Base-by-base conservation (phyloP, 331 rosid species). In the Acacia pycnantha region DNA sequence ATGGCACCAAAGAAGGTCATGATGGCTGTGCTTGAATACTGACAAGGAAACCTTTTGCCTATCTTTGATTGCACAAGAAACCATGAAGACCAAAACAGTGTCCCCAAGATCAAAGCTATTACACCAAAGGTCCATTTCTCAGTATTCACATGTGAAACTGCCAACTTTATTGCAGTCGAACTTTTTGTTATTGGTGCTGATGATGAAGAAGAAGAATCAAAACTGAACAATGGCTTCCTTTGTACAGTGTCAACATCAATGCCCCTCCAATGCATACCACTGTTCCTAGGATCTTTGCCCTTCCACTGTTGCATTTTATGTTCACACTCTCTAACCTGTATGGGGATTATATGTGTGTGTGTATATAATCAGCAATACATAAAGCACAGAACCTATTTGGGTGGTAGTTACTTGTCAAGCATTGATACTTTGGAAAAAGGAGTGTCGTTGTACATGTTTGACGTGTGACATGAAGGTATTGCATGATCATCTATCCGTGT, bases 1-100 rank as follows among this genome's bases (percentile, higher is more conserved):
- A 91, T 82, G 84, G 97, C 95, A 22, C 97, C 98, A 41, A 95
- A 91, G 93, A 90, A 92, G 72, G 90, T 83, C 97, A 95, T 93
- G 77, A 93, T 89, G 61, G 95, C 97, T 19, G 97, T 93, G 91
- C 97, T 95, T 16, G 97, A 88, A 73, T 91, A 95, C 83, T 95
- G 92, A 50, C 92, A 93, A 4, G 98, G 98, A 47, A 81, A 95
- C 50, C 91, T 88, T 87, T 88, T 91, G 48, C 97, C 85, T 77
- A 95, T 86, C 12, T 81, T 89, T 72, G 97, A 87, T 76, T 95
- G 98, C 13, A 95, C 73, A 46, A 93, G 90, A 84, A 86, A 93
- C 97, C 98, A 95, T 31, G 93, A 93, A 35, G 97, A 89, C 98
- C 97, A 91, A 65, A 93, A 85, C 3, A 91, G 80, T 21, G 95